Evolutionary conservation across 495 filamentous ascomycete genomes (phyloP), one percentile per base, ranked within the genome.

Genomic region (Aspergillus cristatus): DNA sequence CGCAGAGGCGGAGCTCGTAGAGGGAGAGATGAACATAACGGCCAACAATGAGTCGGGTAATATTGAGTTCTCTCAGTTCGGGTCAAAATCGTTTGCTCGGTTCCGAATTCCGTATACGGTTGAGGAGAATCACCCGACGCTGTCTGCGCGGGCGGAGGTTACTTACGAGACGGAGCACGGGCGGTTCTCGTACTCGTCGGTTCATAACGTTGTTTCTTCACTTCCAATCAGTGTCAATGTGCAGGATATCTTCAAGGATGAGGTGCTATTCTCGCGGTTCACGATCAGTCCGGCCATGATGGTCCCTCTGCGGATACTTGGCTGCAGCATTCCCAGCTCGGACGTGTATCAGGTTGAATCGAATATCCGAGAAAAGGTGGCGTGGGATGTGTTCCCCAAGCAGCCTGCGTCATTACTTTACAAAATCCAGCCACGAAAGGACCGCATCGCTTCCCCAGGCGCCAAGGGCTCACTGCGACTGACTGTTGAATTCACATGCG

Each of bases 211-310:
- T n/a, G 64, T 86, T 16, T 73, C 78, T 1, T 80, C 84, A 13
- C 65, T 97, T 8, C 85, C 86, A 0, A 73, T 99, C 28, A 87
- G 87, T 13, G 90, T 99, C 42, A 96, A 97, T 45, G 90, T 99
- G 28, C 87, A 96, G 48, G 93, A 99, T 47, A 76, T 86, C 26
- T 99, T 99, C 70, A 93, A 93, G 55, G 72, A 84, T 35, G 62
- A 78, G 18, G 67, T 78, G 1, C 71, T 97, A 0, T 91, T 90
- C 48, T 95, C 90, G 0, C 78, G 79, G 34, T 97, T 98, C 53
- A 91, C 82, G 12, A 77, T 98, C 28, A 84, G 82, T 18, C 83
- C 89, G 3, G 79, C 86, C 3, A 82, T 63, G 41, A 49, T 72
- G 36, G 75, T 81, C 34, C 91, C 91, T 1, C 59, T 96, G 7